Conservation (phyloP, 768 basidiomycete species). For the Macrolepiota fuliginosa region DNA sequence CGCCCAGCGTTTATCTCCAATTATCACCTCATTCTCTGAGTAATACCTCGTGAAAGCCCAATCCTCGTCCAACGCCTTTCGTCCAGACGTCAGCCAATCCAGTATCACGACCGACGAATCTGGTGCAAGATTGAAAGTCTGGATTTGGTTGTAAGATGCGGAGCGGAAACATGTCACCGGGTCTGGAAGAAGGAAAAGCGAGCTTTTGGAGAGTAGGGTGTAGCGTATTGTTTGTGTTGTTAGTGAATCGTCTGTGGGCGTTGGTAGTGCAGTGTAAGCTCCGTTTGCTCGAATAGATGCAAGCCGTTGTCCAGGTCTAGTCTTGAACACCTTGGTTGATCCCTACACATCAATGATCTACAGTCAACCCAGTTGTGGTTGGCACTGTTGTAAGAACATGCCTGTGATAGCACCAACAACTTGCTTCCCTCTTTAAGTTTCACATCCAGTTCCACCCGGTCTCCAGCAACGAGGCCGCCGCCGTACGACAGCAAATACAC, state of each 20-base stretch:
- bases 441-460: constrained; percentile 63
- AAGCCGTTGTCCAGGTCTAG: constrained; percentile 57
- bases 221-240: constrained; percentile 70
- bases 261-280: not conserved
- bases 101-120: constrained; percentile 70
- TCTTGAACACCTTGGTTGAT: constrained; percentile 94
- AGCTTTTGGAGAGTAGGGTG: constrained; percentile 45
- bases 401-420: constrained; percentile 85
- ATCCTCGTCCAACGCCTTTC: constrained; percentile 78
- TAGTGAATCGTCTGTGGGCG: constrained; percentile 15
- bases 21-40: constrained; percentile 80
- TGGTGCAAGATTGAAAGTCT: constrained; percentile 67
- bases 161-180: constrained; percentile 90
- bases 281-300: constrained; percentile 34
- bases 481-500: constrained; percentile 87
- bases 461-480: constrained; percentile 88
- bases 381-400: constrained; percentile 27
- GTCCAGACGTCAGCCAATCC: constrained; percentile 92
- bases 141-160: constrained; percentile 81
- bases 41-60: constrained; percentile 88
- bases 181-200: constrained; percentile 84
- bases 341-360: constrained; percentile 49
- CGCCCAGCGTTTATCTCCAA: constrained; percentile 62
- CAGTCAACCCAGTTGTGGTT: not conserved
- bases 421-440: constrained; percentile 53